phyloP scores from a whole-genome alignment of 1,284 basidiomycete species.

The Sanghuangporus sanghuang region DNA sequence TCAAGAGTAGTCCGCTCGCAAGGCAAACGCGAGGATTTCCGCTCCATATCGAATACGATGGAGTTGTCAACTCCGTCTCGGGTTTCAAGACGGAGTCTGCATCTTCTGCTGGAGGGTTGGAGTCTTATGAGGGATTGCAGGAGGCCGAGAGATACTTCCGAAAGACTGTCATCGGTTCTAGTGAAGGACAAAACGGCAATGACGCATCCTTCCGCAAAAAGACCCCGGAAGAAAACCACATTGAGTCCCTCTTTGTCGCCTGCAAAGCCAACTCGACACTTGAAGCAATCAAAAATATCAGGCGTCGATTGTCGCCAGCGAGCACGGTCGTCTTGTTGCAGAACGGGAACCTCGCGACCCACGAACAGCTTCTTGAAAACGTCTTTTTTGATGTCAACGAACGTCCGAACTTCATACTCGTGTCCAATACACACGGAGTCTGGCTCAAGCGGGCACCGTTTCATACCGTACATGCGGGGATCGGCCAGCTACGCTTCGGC shows the following conservation, averaged over 20 bases:
- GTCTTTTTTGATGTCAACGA: slow-evolving; percentile 70
- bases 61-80: slow-evolving; percentile 34
- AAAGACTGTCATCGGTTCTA: background rate
- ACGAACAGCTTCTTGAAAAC: slow-evolving; percentile 68
- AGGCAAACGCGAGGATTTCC: slow-evolving; percentile 26
- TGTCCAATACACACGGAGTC: slow-evolving; percentile 79
- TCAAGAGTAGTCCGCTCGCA: slow-evolving; percentile 41
- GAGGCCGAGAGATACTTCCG: background rate
- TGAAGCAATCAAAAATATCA: slow-evolving; percentile 53
- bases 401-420: slow-evolving; percentile 85
- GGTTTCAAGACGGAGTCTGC: slow-evolving; percentile 45
- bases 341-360: slow-evolving; percentile 84
- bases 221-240: slow-evolving; percentile 23
- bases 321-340: slow-evolving; percentile 89
- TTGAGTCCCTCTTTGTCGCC: slow-evolving; percentile 77
- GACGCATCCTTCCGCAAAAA: background rate
- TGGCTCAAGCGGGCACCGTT: slow-evolving; percentile 43
- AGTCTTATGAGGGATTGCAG: slow-evolving; percentile 14
- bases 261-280: slow-evolving; percentile 74
- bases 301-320: slow-evolving; percentile 56
- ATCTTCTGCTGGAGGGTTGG: slow-evolving; percentile 16
- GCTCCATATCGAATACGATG: slow-evolving; percentile 45
- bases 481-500: slow-evolving; percentile 74
- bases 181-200: background rate
- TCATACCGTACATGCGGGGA: slow-evolving; percentile 68